Base-by-base conservation (phyloP, 139 green algal species). In the Mesotaenium endlicherianum region DNA sequence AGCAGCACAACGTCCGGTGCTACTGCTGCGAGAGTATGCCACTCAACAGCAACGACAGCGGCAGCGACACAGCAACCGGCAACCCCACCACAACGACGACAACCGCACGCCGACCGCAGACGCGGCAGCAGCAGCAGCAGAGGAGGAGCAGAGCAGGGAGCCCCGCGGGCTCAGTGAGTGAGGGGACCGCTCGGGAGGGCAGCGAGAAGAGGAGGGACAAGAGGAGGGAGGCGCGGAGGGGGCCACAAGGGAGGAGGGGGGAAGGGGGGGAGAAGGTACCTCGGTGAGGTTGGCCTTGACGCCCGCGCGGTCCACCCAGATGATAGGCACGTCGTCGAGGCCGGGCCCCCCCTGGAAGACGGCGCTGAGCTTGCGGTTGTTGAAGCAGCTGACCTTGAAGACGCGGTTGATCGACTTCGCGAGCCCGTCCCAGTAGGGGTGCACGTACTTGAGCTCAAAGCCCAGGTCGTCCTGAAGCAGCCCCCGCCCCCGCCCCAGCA, bases 261-360 rank as follows among this genome's bases (percentile, higher is more conserved):
- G 53, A 26, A 17, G 31, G 53, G 53, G 20, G 20, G 2, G 53
- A 64, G 53, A 57, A 57, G 8, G 11, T 8, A 86, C 64, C 83
- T 88, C 76, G 1, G 59, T 86, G 2, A 96, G 30, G 20, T 74
- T 82, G 0, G 93, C 89, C 88, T 98, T 98, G 64, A 87, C 83
- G 39, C 96, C 96, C 30, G 91, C 87, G 57, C 96, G 90, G 89
- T 98, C 94, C 4, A 99, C 92, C 90, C 94, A 98, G 64, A 99
- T 91, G 1, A 92, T 82, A 0, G 95, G 94, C 58, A 98, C 94
- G n/a, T 98, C 94, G 1, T 94, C 89, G 6, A 90, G 84, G 45
- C 82, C 70, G 83, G 91, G 86, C 81, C 93, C 92, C 16, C 89
- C 87, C 0, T 91, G 94, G 88, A 98, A 98, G 26, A 97, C 91